Evolutionary conservation across 2,329 filamentous ascomycete species (phyloP).

Genomic region (Exophiala bonariae): DNA sequence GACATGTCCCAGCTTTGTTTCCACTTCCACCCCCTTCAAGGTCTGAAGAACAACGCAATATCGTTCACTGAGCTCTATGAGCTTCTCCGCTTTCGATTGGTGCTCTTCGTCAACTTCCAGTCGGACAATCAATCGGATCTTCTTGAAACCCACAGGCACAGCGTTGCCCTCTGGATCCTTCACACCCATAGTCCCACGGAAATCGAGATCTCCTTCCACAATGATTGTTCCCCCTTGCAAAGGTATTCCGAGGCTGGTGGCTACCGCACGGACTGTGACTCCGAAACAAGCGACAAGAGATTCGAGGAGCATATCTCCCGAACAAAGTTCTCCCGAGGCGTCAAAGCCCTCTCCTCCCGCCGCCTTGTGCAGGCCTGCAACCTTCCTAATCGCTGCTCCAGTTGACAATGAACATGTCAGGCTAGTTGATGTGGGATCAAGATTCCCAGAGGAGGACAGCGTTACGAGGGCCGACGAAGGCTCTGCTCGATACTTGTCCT

Average conservation of each 20-base stretch:
- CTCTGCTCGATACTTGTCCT: conserved; percentile 45
- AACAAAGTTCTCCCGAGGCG: conserved; percentile 48
- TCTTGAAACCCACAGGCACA: conserved; percentile 49
- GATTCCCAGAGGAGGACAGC: conserved; percentile 44
- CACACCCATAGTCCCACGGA: conserved; percentile 51
- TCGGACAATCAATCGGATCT: conserved; percentile 46
- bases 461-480: conserved; percentile 48
- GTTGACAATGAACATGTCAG: conserved; percentile 51
- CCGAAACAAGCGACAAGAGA: conserved; percentile 52
- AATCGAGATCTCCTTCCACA: conserved; percentile 51
- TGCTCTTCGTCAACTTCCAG: conserved; percentile 41
- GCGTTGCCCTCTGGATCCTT: conserved; percentile 34
- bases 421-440: conserved; percentile 40
- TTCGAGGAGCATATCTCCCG: conserved; percentile 52
- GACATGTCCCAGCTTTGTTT: conserved; percentile 28
- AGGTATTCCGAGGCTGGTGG: conserved; percentile 47
- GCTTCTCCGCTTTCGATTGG: conserved; percentile 44
- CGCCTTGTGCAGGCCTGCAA: conserved; percentile 50
- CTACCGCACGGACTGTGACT: conserved; percentile 53
- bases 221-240: conserved; percentile 43
- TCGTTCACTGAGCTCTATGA: conserved; percentile 50
- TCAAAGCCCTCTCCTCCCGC: conserved; percentile 48
- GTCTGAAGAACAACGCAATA: conserved; percentile 50
- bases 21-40: conserved; percentile 37
- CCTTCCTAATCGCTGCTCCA: conserved; percentile 41